These are phyloP conservation scores for Pestalotiopsis sp. DNA, from an alignment of 2,329 filamentous ascomycete species.

Conservation along the genomic window DNA sequence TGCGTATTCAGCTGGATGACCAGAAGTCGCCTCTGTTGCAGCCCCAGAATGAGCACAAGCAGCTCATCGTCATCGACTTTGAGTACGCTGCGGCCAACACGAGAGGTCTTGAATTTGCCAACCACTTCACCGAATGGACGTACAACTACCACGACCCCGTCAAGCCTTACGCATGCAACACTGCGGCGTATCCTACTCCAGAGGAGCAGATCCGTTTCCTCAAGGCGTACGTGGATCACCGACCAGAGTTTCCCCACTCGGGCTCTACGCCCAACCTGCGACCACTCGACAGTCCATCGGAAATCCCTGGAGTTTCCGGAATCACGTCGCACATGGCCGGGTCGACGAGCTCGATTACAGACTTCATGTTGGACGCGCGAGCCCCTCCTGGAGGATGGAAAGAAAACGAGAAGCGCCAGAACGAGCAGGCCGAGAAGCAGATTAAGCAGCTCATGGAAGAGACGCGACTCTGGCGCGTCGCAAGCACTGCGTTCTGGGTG, in stretches of 20 bases:
- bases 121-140: constrained; percentile 98
- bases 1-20: constrained; percentile 69
- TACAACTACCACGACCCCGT: constrained; percentile 90
- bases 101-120: constrained; percentile 88
- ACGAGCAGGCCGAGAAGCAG: constrained; percentile 67
- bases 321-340: constrained; percentile 34
- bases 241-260: constrained; percentile 63
- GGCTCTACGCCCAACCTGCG: constrained; percentile 53
- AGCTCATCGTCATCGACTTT: constrained; percentile 96
- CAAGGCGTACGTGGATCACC: constrained; percentile 83
- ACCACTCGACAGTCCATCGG: constrained; percentile 43
- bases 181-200: constrained; percentile 70
- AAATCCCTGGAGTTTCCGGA: constrained; percentile 40
- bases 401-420: constrained; percentile 63
- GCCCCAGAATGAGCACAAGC: constrained; percentile 92
- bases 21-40: constrained; percentile 85
- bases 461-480: constrained; percentile 81
- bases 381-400: constrained; percentile 57
- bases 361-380: constrained; percentile 83
- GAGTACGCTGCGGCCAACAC: constrained; percentile 93
- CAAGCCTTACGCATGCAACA: constrained; percentile 68
- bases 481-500: constrained; percentile 89
- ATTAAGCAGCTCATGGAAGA: constrained; percentile 76
- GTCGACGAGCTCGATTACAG: constrained; percentile 56
- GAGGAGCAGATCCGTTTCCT: constrained; percentile 87